Percentiles rank a stretch among this genome's conserved stretches.
phyloP scores from a whole-genome alignment of 139 green algal species.

The Pycnococcus provasolii region DNA sequence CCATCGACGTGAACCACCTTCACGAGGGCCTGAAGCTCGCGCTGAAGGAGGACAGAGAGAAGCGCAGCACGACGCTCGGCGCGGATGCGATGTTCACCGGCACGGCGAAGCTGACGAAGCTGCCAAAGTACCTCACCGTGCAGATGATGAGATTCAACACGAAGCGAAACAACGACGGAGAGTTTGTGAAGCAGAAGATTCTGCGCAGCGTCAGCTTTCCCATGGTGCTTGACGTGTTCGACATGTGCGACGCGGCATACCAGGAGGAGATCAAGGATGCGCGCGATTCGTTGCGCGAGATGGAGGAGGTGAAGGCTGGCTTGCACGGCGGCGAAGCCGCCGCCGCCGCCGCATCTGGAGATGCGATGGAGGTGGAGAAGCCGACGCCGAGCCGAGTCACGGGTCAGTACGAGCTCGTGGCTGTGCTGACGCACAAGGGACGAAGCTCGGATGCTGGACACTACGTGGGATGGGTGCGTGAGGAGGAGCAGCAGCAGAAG shows the following conservation, averaged over 20 bases:
- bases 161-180: constrained; percentile 56
- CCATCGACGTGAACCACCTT: constrained; percentile 74
- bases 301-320: constrained; percentile 37
- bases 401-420: constrained; percentile 80
- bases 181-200: constrained; percentile 84
- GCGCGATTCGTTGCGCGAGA: constrained; percentile 36
- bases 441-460: constrained; percentile 87
- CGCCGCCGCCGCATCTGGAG: constrained; percentile 13
- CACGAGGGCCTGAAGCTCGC: constrained; percentile 65
- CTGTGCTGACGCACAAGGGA: constrained; percentile 95
- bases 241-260: constrained; percentile 79
- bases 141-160: constrained; percentile 96
- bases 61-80: constrained; percentile 49
- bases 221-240: constrained; percentile 75
- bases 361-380: constrained; percentile 54
- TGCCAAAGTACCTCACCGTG: constrained; percentile 65
- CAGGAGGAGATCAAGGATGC: constrained; percentile 66
- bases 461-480: constrained; percentile 84
- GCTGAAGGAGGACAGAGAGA: constrained; percentile 77
- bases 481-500: constrained; percentile 37
- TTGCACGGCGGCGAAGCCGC: constrained; percentile 6
- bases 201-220: constrained; percentile 72
- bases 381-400: constrained; percentile 30
- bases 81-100: constrained; percentile 59
- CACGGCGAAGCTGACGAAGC: constrained; percentile 36